These are phyloP conservation scores for Colletotrichum shisoi DNA, from an alignment of 2,329 filamentous ascomycete genomes.

Conservation along the genomic window DNA sequence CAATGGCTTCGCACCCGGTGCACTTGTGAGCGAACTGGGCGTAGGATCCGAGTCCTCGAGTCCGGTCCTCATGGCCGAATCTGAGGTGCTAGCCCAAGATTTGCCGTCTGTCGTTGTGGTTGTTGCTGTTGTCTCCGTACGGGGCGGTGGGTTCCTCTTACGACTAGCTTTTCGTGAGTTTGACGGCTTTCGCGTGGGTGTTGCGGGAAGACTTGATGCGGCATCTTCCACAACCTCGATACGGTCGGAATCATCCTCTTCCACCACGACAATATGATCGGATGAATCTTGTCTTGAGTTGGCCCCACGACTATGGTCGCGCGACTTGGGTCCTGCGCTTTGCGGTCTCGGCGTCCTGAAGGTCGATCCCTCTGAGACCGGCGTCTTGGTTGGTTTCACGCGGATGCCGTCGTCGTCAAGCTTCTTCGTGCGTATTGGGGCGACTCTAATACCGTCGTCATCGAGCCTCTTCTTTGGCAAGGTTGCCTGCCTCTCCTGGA, in stretches of 20 bases:
- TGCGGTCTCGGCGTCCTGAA: conserved; percentile 33
- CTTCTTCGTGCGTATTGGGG: conserved; percentile 49
- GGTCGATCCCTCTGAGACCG: conserved; percentile 30
- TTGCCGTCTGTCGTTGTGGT: conserved; percentile 40
- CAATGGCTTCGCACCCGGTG: conserved; percentile 57
- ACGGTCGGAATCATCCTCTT: conserved; percentile 41
- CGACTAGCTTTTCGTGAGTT: conserved; percentile 27
- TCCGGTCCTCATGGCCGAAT: conserved; percentile 40
- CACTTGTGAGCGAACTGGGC: conserved; percentile 49
- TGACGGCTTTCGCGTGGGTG: conserved; percentile 47
- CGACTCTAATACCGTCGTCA: conserved; percentile 57
- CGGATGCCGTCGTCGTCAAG: conserved; percentile 49
- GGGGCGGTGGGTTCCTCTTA: conserved; percentile 29
- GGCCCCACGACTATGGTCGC: conserved; percentile 39
- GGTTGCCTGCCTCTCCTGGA: conserved; percentile 28
- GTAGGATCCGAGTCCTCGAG: conserved; percentile 48
- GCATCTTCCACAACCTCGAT: conserved; percentile 50
- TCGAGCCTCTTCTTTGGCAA: conserved; percentile 41
- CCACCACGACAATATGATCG: conserved; percentile 45
- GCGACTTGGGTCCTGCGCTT: conserved; percentile 43
- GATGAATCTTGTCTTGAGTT: conserved; percentile 43
- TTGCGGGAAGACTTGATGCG: conserved; percentile 48
- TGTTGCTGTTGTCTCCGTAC: background rate
- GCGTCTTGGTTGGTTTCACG: conserved; percentile 42
- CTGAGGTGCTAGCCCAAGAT: conserved; percentile 44